Evolutionary conservation across 176 grass and related monocot genomes (phyloP).

Genomic region (Eleusine indica): DNA sequence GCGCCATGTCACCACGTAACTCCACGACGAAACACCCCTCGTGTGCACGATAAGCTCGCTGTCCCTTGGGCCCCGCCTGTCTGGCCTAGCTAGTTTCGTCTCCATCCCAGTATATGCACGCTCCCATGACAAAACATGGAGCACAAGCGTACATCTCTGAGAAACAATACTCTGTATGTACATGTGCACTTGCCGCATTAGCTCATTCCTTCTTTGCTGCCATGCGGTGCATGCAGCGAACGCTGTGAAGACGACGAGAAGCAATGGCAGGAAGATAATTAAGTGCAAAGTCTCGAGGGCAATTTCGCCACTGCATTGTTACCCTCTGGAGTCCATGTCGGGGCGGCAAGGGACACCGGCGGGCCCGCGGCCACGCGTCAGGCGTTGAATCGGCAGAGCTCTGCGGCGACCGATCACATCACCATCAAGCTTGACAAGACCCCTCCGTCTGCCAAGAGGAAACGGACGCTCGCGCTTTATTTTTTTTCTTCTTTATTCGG

Average conservation of each 20-base stretch:
- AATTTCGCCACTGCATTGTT: neutral
- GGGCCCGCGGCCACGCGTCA: neutral
- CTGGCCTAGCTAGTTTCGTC: neutral
- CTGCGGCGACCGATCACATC: constrained; percentile 38
- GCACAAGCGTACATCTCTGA: too few relatives aligned
- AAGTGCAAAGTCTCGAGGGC: neutral
- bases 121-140: neutral
- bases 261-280: neutral
- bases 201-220: too few relatives aligned
- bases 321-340: neutral
- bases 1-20: neutral
- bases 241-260: neutral
- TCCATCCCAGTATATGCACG: neutral
- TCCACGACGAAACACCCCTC: constrained; percentile 16
- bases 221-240: too few relatives aligned
- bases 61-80: neutral
- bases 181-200: too few relatives aligned
- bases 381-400: fast-evolving
- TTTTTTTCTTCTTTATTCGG: neutral
- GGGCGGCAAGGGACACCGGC: constrained; percentile 12
- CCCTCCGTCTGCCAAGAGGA: neutral
- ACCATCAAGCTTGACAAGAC: constrained; percentile 31
- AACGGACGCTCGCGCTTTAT: neutral
- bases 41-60: constrained; percentile 21
- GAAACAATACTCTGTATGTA: too few relatives aligned